Evolutionary conservation across 2,329 filamentous ascomycete species (phyloP).

Genomic region (Trichoderma aggressivum): DNA sequence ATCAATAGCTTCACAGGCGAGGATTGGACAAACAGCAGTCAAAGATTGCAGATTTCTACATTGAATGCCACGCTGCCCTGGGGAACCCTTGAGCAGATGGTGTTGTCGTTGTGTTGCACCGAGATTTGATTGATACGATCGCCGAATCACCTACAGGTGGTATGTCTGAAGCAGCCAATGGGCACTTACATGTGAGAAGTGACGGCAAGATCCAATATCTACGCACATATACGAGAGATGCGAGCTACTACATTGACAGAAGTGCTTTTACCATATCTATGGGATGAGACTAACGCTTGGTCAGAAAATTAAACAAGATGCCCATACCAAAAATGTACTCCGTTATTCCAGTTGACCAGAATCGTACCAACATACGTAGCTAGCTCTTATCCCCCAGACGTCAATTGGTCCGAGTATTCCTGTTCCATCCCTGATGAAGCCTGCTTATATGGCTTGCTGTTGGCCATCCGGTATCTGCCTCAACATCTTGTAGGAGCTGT

Average conservation of each 20-base stretch:
- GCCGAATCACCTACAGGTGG: neutral
- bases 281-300: neutral
- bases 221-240: neutral
- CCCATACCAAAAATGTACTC: neutral
- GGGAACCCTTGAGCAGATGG: neutral
- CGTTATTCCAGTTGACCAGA: neutral
- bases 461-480: constrained; percentile 3
- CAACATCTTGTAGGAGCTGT: neutral
- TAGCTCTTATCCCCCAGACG: neutral
- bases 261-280: neutral
- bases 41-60: neutral
- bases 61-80: neutral
- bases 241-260: neutral
- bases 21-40: neutral
- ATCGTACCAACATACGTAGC: neutral
- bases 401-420: neutral
- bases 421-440: neutral
- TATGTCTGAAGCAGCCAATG: neutral
- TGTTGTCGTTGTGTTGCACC: neutral
- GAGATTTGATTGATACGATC: neutral
- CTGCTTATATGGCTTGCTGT: neutral
- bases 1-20: neutral
- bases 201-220: neutral
- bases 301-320: neutral
- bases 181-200: neutral